These are phyloP conservation scores for Silene uniflora DNA, from an alignment of 148 eudicot species.

Conservation along the genomic window DNA sequence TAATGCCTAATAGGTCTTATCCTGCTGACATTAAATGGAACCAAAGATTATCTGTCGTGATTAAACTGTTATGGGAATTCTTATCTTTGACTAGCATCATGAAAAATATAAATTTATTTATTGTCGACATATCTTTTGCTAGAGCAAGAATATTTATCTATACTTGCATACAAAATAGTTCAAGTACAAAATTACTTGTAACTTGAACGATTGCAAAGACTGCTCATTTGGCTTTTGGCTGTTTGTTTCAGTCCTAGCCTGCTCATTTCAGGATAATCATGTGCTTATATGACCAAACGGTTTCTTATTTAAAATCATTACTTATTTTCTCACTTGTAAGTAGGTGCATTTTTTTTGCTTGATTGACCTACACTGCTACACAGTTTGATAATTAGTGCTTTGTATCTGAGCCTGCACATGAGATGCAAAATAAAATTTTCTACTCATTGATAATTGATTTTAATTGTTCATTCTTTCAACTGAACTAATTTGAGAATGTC, in stretches of 20 bases:
- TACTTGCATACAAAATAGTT: not conserved
- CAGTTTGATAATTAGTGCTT: not conserved
- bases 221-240: conserved; percentile 1
- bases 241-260: not conserved
- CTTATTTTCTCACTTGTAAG: not conserved
- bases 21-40: not conserved
- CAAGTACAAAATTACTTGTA: not conserved
- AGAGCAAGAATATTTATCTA: not conserved
- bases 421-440: not conserved
- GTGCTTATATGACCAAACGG: not conserved
- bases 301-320: not conserved
- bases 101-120: not conserved
- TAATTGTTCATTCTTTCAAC: not conserved
- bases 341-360: not conserved
- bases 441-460: not conserved
- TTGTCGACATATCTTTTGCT: not conserved
- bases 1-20: not conserved
- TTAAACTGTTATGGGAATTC: not conserved
- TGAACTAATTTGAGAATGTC: conserved; percentile 11
- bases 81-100: not conserved
- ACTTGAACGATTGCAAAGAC: not conserved
- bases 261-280: not conserved
- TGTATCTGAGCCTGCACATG: not conserved
- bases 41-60: not conserved
- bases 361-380: too few relatives aligned